Conservation (phyloP, 192 early-diverging fungal species). For the Podochytrium sp. region DNA sequence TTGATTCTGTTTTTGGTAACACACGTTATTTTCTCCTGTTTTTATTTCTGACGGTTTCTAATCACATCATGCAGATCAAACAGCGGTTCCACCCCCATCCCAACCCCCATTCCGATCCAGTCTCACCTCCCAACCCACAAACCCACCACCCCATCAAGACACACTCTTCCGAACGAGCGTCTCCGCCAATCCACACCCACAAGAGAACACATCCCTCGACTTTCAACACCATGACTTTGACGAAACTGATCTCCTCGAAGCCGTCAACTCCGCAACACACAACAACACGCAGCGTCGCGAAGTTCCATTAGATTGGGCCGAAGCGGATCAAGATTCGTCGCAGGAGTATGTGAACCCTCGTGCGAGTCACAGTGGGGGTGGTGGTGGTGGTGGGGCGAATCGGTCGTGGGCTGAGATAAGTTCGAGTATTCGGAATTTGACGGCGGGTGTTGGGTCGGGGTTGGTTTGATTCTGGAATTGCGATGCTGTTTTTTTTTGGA, state of each 20-base stretch:
- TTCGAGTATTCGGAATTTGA: background rate
- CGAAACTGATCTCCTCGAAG: background rate
- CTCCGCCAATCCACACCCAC: too few relatives aligned
- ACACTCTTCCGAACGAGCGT: background rate
- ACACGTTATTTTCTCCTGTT: background rate
- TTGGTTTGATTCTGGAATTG: background rate
- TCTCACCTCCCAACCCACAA: background rate
- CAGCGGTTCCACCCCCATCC: background rate
- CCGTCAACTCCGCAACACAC: background rate
- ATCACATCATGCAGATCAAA: background rate
- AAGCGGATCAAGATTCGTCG: background rate
- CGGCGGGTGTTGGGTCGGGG: background rate
- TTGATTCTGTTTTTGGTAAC: background rate
- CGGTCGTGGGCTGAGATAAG: background rate
- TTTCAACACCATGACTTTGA: too few relatives aligned
- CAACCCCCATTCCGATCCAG: background rate
- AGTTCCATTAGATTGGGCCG: conserved; percentile 1
- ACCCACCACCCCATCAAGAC: background rate
- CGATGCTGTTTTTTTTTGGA: too few relatives aligned
- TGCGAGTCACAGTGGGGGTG: background rate
- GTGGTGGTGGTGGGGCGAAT: background rate
- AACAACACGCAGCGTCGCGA: background rate
- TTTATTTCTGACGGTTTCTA: background rate
- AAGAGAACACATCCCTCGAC: too few relatives aligned
- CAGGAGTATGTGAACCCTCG: background rate